Conservation (phyloP, 73 alveolate species). For the Stentor coeruleus region DNA sequence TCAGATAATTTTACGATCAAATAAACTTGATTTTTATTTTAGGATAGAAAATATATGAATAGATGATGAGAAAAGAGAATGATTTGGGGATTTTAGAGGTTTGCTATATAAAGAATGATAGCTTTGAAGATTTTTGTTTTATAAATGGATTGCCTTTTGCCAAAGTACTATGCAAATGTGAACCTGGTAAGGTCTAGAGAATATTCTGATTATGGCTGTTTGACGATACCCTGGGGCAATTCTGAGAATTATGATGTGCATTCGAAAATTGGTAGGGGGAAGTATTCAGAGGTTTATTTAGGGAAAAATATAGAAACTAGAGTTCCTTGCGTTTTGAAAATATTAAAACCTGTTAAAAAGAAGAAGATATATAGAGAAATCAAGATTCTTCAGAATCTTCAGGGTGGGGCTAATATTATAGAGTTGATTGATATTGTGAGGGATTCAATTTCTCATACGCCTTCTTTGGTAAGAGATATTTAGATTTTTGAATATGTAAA, state of each 20-base stretch:
- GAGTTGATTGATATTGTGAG: constrained; percentile 91
- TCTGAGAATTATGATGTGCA: constrained; percentile 87
- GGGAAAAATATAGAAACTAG: constrained; percentile 78
- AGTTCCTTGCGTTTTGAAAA: constrained; percentile 77
- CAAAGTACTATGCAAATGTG: too few species aligned
- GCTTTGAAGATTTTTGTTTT: too few species aligned
- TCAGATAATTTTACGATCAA: too few species aligned
- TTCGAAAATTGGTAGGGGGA: constrained; percentile 93
- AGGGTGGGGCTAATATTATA: constrained; percentile 89
- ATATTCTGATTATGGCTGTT: too few species aligned
- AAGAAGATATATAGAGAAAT: constrained; percentile 94
- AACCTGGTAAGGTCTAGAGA: too few species aligned
- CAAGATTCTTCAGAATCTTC: constrained; percentile 83
- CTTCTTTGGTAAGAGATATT: too few species aligned
- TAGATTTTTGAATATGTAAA: constrained; percentile 87
- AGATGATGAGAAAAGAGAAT: too few species aligned
- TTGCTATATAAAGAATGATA: too few species aligned
- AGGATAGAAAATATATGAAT: too few species aligned
- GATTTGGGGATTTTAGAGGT: too few species aligned
- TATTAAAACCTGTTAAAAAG: constrained; percentile 93
- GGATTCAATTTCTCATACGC: constrained; percentile 91
- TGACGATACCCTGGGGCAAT: constrained; percentile 84
- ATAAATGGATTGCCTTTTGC: too few species aligned
- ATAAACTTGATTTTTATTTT: too few species aligned
- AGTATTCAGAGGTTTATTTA: constrained; percentile 96